phyloP scores from a whole-genome alignment of 495 filamentous ascomycete genomes.

The Xylaria sp. region DNA sequence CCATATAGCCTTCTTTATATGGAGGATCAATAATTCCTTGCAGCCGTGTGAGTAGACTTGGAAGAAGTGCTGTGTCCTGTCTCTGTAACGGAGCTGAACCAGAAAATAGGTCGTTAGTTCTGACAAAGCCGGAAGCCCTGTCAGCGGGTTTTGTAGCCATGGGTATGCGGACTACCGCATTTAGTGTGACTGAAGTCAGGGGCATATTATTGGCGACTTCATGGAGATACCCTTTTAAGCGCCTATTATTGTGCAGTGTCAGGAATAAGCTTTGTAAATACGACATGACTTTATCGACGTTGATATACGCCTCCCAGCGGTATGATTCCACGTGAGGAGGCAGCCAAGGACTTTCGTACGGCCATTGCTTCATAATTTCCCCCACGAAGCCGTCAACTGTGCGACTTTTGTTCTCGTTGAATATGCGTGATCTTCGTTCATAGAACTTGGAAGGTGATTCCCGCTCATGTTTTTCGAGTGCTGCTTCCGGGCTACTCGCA shows the following conservation, averaged over 20 bases:
- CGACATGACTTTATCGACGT: slow-evolving; percentile 33
- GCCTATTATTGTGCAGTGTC: slow-evolving; percentile 45
- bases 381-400: slow-evolving; percentile 22
- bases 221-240: slow-evolving; percentile 26
- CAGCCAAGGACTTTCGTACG: slow-evolving; percentile 25
- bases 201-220: slow-evolving; percentile 15
- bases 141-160: not conserved
- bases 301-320: slow-evolving; percentile 13
- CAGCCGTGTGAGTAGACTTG: slow-evolving; percentile 34
- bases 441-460: not conserved
- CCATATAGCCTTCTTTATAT: slow-evolving; percentile 49
- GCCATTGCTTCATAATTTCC: slow-evolving; percentile 41
- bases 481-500: not conserved
- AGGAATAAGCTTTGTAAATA: slow-evolving; percentile 36
- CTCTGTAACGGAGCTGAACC: slow-evolving; percentile 7
- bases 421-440: not conserved
- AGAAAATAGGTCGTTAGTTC: slow-evolving; percentile 24
- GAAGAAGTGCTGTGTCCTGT: not conserved
- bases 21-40: slow-evolving; percentile 42
- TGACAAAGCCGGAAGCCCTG: slow-evolving; percentile 11
- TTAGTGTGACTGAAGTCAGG: not conserved
- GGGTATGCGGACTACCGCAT: not conserved
- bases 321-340: not conserved
- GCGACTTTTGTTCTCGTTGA: not conserved
- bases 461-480: not conserved